phyloP scores from a whole-genome alignment of 2,329 filamentous ascomycete species.

The Pseudonectria foliicola region DNA sequence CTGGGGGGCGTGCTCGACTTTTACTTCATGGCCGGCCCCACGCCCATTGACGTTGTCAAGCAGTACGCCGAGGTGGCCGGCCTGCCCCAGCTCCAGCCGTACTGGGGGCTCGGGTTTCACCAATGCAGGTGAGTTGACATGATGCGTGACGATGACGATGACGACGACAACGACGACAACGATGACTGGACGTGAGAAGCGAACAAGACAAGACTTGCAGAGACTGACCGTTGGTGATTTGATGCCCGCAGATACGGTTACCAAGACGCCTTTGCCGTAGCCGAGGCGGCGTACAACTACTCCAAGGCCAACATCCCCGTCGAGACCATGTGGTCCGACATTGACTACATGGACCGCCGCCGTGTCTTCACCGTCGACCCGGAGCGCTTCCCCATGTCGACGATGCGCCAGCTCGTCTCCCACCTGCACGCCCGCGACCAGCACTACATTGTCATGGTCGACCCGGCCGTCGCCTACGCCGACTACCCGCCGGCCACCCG shows the following conservation, averaged over 20 bases:
- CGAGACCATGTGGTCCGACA: constrained; percentile 66
- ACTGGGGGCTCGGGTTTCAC: constrained; percentile 75
- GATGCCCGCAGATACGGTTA: constrained; percentile 62
- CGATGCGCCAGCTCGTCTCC: constrained; percentile 58
- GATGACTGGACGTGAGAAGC: neutral
- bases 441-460: constrained; percentile 71
- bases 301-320: constrained; percentile 57
- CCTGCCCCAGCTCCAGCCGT: constrained; percentile 70
- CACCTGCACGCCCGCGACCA: constrained; percentile 61
- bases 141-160: neutral
- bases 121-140: constrained; percentile 49
- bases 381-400: constrained; percentile 56
- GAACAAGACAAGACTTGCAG: no score
- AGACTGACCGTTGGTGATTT: neutral
- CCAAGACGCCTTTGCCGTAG: constrained; percentile 60
- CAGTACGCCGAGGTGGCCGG: constrained; percentile 64
- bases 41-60: constrained; percentile 58
- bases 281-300: constrained; percentile 62
- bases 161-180: no score
- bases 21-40: constrained; percentile 71
- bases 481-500: constrained; percentile 37
- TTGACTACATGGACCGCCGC: constrained; percentile 58
- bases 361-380: constrained; percentile 58
- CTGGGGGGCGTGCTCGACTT: constrained; percentile 73
- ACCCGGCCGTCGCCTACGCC: constrained; percentile 54